Evolutionary conservation across 192 early-diverging fungal species (phyloP), one percentile per base, ranked within the genome.

Genomic region (Coemansia sp.): DNA sequence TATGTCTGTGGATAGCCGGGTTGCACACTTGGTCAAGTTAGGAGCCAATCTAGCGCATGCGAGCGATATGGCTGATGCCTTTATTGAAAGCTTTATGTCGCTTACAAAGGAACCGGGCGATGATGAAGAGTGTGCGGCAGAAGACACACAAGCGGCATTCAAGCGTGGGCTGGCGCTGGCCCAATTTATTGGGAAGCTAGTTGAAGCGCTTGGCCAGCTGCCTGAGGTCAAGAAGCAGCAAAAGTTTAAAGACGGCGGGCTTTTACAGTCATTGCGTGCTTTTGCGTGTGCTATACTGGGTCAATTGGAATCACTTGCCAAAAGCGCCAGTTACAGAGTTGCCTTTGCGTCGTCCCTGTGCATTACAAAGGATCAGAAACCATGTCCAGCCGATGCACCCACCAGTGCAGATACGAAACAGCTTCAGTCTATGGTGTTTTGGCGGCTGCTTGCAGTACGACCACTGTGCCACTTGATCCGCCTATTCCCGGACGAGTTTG

Each of bases 401-500:
- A 12, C n/a, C 8, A 11, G 9, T 12, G 0, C 13, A 12, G 39
- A 42, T n/a, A 20, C 40, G 20, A 6, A 15, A 40, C 58, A 50
- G 14, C 42, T 70, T 51, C 61, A 55, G 14, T 28, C 58, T 20
- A 63, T 59, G 0, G 42, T 68, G 16, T 23, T 33, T 39, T 65
- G 73, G 62, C 55, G 67, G n/a, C 40, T 76, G 2, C 66, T 70
- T 15, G 59, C 52, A 2, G 42, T 65, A 1, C 66, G 57, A 36
- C 67, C 73, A 14, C 38, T 76, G 39, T 69, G 67, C 26, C 48
- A 33, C 2, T 31, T 76, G 16, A 46, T 76, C 47, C 73, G 73
- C 7, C 39, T n/a, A 50, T 65, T 50, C n/a, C 73, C 73, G 0
- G 73, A 76, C 13, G 67, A 76, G 31, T 66, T 76, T 58, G 66